Base-by-base conservation (phyloP, 345 rosid genomes). In the Mallotus nudiflorus region DNA sequence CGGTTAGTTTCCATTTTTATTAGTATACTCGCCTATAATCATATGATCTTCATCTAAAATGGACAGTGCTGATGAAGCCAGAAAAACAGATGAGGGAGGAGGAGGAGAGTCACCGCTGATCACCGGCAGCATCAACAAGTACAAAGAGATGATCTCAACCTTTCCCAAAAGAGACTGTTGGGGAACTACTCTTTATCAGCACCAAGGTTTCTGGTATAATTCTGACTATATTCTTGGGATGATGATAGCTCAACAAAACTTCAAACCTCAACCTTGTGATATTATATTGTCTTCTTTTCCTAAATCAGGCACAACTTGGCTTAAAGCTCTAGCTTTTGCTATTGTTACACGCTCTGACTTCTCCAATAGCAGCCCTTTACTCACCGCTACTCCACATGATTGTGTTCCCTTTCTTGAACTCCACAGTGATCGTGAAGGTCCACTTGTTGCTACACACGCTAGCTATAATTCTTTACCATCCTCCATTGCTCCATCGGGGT, bases 291-390 rank as follows among this genome's bases (percentile, higher is more conserved):
- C 6, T 29, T 5, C 18, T 40, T 3, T 7, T 12, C 73, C 69
- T 0, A 75, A 75, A 68, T 7, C 69, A 1, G 78, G 73, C 57
- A 74, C 78, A 35, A 68, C 78, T 16, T 74, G 78, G 73, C 62
- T 74, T 18, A 74, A 67, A 66, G 20, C 72, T 12, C 35, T 74
- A 1, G 10, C 62, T 25, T 51, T 67, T 18, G 53, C 77, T 54
- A 67, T 67, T 9, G 12, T 52, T 3, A 67, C 50, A 1, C 45
- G 58, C 29, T 57, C 3, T 24, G 27, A 50, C 7, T 39, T 24
- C 16, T 29, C 56, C 3, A 11, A 51, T 4, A 40, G 5, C 20
- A 4, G 1, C 8, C 59, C 54, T 6, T 68, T 68, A 14, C 72
- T 74, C 28, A n/a, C 44, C 28, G 44, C 55, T 1, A 3, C 9